Evolutionary conservation across 805 yeast species (phyloP), one percentile per base, ranked within the genome.

Genomic region (Wickerhamomyces ciferrii): DNA sequence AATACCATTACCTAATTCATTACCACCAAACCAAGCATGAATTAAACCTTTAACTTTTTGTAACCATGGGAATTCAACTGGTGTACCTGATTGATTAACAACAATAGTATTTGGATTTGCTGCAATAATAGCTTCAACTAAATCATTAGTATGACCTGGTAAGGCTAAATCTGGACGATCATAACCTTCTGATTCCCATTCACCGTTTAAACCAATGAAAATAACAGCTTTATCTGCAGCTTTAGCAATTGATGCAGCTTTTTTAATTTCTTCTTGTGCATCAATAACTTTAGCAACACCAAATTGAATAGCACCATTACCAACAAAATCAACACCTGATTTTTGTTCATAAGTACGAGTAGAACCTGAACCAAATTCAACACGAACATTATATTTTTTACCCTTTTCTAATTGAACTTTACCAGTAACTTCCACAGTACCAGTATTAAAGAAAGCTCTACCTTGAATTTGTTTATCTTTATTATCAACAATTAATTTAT

Each of bases 81-180:
- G 85, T 18, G 83, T 75, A 44, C 87, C 86, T 4, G 83, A 72
- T 58, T 80, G 84, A 58, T 76, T 71, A 20, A 81, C 82, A 29
- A 81, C 63, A 10, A 78, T 71, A 5, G 77, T 69, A 54, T 79
- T 75, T 23, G 74, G 70, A 52, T 79, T 79, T 25, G 70, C 84
- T 20, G 62, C 63, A 31, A 69, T 45, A 9, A 81, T 71, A 18
- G 71, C 79, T 20, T 53, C 58, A 20, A 79, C 69, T 47, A 81
- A 68, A 37, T 71, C 70, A 45, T 78, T 70, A 27, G 76, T 73
- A 43, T 60, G 53, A 19, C 74, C 72, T 34, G 86, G 86, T 27
- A 79, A 64, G 38, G 71, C 69, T 77, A 81, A 71, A 55, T 66
- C 50, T 15, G 61, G 58, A 55, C 86, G 67, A 59, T 81, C 87